Evolutionary conservation across 495 filamentous ascomycete genomes (phyloP).

Genomic region (Talaromyces thailandensis): DNA sequence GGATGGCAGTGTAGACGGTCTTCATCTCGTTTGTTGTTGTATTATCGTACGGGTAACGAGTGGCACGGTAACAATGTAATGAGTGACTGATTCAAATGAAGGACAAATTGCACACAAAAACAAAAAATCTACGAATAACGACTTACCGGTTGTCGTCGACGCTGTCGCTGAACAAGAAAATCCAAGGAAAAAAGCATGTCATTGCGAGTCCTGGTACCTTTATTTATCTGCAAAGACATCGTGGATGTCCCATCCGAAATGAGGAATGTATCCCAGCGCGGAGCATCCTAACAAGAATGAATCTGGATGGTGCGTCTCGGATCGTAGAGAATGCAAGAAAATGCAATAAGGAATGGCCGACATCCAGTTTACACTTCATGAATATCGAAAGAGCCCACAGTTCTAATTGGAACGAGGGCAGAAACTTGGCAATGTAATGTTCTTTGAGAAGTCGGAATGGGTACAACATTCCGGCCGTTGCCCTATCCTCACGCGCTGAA

Average conservation of each 20-base stretch:
- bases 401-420: background rate
- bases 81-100: slow-evolving; percentile 17
- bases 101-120: background rate
- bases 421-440: background rate
- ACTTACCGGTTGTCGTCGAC: slow-evolving; percentile 6
- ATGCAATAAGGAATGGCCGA: slow-evolving; percentile 6
- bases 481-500: background rate
- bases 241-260: background rate
- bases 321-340: slow-evolving; percentile 7
- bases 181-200: background rate
- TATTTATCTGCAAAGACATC: background rate
- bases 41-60: slow-evolving; percentile 8
- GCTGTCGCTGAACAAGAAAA: slow-evolving; percentile 6
- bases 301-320: background rate
- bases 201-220: background rate
- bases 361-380: background rate
- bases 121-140: slow-evolving; percentile 7
- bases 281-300: slow-evolving; percentile 6
- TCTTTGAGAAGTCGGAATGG: background rate
- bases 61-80: slow-evolving; percentile 9
- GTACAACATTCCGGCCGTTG: background rate
- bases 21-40: slow-evolving; percentile 23
- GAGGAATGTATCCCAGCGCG: slow-evolving; percentile 1
- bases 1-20: slow-evolving; percentile 29
- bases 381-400: background rate